phyloP scores from a whole-genome alignment of 768 basidiomycete genomes.

The Pseudohyphozyma bogoriensis region DNA sequence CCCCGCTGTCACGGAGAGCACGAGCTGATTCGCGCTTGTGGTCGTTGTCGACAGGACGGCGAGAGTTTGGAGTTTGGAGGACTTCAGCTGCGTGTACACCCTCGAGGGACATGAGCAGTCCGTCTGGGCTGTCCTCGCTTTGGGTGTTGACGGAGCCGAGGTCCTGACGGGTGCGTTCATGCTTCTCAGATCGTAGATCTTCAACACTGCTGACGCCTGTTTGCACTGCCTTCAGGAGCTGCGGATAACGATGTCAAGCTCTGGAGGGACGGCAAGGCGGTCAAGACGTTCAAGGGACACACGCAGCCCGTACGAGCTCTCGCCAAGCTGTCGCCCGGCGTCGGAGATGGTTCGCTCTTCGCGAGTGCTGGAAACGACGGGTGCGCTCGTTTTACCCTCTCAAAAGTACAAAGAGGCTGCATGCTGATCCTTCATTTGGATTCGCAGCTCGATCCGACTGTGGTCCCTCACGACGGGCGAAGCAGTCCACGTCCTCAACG shows the following conservation, averaged over 20 bases:
- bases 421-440: conserved; percentile 7
- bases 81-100: conserved; percentile 66
- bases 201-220: background rate
- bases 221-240: conserved; percentile 50
- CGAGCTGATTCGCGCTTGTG: background rate
- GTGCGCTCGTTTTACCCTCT: conserved; percentile 39
- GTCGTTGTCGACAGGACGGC: conserved; percentile 76
- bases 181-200: background rate
- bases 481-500: conserved; percentile 71
- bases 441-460: conserved; percentile 69
- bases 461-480: conserved; percentile 58
- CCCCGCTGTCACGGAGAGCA: too few species aligned
- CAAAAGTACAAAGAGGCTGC: background rate
- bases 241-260: conserved; percentile 90
- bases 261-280: conserved; percentile 59
- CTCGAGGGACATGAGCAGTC: conserved; percentile 80
- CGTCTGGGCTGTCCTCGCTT: conserved; percentile 81
- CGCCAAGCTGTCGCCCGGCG: conserved; percentile 50
- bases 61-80: conserved; percentile 48
- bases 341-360: conserved; percentile 50
- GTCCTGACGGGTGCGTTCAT: conserved; percentile 61
- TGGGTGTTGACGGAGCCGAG: conserved; percentile 53
- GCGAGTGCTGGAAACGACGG: conserved; percentile 94
- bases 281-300: conserved; percentile 75
- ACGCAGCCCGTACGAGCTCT: conserved; percentile 78